Conservation (phyloP, 2,329 filamentous ascomycete species). For the Fusarium secorum region DNA sequence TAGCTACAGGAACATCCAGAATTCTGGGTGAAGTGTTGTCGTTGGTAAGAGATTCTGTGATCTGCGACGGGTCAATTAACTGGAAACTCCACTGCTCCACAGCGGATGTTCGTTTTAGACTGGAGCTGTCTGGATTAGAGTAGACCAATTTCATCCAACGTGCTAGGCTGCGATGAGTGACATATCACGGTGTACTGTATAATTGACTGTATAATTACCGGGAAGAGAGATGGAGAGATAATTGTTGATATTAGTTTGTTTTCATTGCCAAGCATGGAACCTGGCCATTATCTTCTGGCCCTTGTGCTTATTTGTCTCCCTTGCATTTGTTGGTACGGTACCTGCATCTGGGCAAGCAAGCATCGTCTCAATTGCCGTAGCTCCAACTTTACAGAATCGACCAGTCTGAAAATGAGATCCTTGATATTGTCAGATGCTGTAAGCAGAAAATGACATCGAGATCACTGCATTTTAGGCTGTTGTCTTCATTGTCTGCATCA, state of each 20-base stretch:
- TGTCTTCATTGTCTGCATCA: background rate
- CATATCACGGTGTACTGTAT: background rate
- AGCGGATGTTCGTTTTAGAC: conserved; percentile 10
- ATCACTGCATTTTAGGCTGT: background rate
- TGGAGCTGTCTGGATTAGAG: background rate
- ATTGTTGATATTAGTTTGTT: background rate
- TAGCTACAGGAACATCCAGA: background rate
- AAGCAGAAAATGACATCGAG: background rate
- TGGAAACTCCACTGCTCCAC: conserved; percentile 13
- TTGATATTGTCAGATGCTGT: background rate
- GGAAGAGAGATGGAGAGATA: background rate
- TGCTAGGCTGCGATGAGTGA: background rate
- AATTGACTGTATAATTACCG: background rate
- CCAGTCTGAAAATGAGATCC: background rate
- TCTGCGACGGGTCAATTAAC: background rate
- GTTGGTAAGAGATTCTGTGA: background rate
- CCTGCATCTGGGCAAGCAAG: background rate
- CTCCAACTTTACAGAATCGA: background rate
- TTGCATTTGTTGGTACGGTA: background rate
- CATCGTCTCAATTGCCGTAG: background rate
- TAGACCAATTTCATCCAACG: background rate
- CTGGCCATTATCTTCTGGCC: background rate
- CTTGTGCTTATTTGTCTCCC: background rate
- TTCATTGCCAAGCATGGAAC: background rate
- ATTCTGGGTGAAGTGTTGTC: too few relatives aligned